Evolutionary conservation across 2,329 filamentous ascomycete genomes (phyloP).

Genomic region (Lachnellula arida): DNA sequence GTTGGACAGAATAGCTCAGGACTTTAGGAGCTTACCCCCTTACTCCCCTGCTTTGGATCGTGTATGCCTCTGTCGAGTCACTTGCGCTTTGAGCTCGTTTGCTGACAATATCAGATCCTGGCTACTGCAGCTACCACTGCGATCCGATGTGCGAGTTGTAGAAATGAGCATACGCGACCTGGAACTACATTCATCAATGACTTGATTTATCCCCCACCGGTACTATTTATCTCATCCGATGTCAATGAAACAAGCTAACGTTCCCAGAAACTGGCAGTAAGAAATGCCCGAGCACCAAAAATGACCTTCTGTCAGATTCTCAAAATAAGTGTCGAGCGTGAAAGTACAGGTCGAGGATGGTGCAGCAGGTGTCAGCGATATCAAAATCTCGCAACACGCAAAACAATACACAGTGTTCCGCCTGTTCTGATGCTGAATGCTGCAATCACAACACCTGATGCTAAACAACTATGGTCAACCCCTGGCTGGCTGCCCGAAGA

Average conservation of each 20-base stretch:
- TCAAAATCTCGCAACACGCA: slow-evolving; percentile 79
- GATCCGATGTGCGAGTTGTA: slow-evolving; percentile 82
- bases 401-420: slow-evolving; percentile 77
- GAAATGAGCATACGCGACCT: slow-evolving; percentile 76
- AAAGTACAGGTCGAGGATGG: slow-evolving; percentile 87
- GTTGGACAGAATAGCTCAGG: slow-evolving; percentile 71
- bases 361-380: slow-evolving; percentile 88
- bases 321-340: slow-evolving; percentile 87
- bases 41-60: slow-evolving; percentile 65
- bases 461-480: slow-evolving; percentile 78
- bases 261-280: slow-evolving; percentile 41
- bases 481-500: slow-evolving; percentile 91
- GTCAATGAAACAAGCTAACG: slow-evolving; percentile 10
- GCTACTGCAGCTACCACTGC: slow-evolving; percentile 66
- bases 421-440: slow-evolving; percentile 87
- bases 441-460: slow-evolving; percentile 64
- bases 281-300: slow-evolving; percentile 48
- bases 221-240: slow-evolving; percentile 8
- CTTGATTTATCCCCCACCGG: slow-evolving; percentile 65
- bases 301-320: slow-evolving; percentile 82
- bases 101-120: slow-evolving; percentile 43
- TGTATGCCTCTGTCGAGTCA: slow-evolving; percentile 34
- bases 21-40: slow-evolving; percentile 65
- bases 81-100: not conserved
- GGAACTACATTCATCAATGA: slow-evolving; percentile 81